A percentile compares a stretch with the other conserved stretches of the same genome.
Conservation (phyloP, 352 stramenopile species). For the Globisporangium cylindrosporum region DNA sequence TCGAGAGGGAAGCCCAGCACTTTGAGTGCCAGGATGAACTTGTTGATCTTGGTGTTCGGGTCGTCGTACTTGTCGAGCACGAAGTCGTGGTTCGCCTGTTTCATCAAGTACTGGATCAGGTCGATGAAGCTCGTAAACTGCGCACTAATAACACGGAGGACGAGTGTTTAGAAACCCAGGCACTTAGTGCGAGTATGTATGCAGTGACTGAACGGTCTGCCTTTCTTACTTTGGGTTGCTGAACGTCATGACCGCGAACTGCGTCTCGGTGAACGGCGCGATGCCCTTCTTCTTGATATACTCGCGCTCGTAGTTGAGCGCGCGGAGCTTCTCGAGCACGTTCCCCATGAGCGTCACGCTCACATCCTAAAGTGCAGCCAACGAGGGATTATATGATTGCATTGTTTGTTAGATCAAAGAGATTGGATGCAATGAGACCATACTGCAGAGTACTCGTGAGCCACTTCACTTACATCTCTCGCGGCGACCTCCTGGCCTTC, state of each 20-base stretch:
- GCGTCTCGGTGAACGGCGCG: conserved; percentile 60
- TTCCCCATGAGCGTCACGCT: conserved; percentile 81
- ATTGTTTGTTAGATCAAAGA: too few relatives aligned
- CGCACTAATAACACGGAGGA: conserved; percentile 24
- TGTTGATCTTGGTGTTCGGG: conserved; percentile 85
- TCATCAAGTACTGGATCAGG: conserved; percentile 70
- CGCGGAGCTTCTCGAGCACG: conserved; percentile 77
- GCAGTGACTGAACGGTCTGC: neutral
- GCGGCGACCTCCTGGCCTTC: conserved; percentile 22
- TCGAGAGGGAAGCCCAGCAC: conserved; percentile 80
- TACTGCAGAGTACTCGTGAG: too few relatives aligned
- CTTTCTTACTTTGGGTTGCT: conserved; percentile 43
- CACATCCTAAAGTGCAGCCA: conserved; percentile 42
- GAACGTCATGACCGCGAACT: conserved; percentile 58
- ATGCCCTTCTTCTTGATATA: conserved; percentile 75
- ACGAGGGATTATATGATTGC: too few relatives aligned
- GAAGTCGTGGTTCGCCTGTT: conserved; percentile 76
- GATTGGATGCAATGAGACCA: too few relatives aligned
- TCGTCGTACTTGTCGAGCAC: conserved; percentile 88
- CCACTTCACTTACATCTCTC: conserved; percentile 23
- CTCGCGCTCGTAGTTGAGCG: conserved; percentile 73
- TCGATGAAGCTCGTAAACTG: conserved; percentile 84
- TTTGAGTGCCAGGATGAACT: conserved; percentile 82
- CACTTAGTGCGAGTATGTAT: too few relatives aligned
- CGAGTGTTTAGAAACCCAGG: neutral